Evolutionary conservation across 441 rosid genomes (phyloP).

Genomic region (Syzygium malaccense): DNA sequence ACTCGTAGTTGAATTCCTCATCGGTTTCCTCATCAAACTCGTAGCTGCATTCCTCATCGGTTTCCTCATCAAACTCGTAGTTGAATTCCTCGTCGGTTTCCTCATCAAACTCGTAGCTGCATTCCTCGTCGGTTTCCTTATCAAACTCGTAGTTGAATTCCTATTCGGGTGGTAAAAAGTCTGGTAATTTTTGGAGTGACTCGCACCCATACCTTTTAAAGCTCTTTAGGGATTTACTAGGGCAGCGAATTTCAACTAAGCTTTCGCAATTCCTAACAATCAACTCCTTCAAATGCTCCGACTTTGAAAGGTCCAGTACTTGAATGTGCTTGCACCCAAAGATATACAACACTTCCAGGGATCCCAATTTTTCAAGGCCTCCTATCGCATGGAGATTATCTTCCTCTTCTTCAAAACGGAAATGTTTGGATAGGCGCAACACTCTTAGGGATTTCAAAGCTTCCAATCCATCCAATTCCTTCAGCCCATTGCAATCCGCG

Average conservation of each 20-base stretch:
- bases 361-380: not conserved
- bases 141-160: too few relatives aligned
- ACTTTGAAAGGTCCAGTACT: not conserved
- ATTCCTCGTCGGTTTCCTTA: too few relatives aligned
- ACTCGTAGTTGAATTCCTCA: too few relatives aligned
- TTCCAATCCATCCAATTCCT: not conserved
- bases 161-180: not conserved
- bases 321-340: not conserved
- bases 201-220: rapidly evolving
- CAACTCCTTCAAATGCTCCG: rapidly evolving
- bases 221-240: rapidly evolving
- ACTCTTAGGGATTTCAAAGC: rapidly evolving
- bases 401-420: rapidly evolving
- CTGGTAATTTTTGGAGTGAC: not conserved
- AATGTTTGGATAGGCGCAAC: rapidly evolving
- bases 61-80: too few relatives aligned
- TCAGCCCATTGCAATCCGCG: rapidly evolving
- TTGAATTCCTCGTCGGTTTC: too few relatives aligned
- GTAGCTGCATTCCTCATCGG: too few relatives aligned
- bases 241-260: not conserved
- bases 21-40: too few relatives aligned
- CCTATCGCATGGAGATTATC: not conserved
- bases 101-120: too few relatives aligned
- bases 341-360: rapidly evolving
- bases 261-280: rapidly evolving